Evolutionary conservation across 2,329 filamentous ascomycete genomes (phyloP).

Genomic region (Elsinoe fawcettii): DNA sequence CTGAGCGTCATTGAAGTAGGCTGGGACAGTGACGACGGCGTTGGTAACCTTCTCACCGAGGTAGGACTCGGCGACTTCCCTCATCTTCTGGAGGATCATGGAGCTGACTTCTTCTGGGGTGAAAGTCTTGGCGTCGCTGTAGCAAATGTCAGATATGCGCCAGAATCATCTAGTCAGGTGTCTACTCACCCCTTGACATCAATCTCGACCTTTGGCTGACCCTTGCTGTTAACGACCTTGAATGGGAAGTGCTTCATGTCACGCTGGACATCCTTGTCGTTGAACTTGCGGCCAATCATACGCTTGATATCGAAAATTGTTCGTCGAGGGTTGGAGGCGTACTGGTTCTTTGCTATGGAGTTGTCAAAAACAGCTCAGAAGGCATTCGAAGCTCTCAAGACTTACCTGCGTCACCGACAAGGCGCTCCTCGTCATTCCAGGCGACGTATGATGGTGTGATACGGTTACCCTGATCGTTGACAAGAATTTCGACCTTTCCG

Average conservation of each 20-base stretch:
- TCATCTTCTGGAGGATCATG: constrained; percentile 79
- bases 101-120: constrained; percentile 74
- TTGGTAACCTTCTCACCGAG: constrained; percentile 76
- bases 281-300: constrained; percentile 46
- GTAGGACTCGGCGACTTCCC: constrained; percentile 71
- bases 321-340: constrained; percentile 42
- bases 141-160: constrained; percentile 15
- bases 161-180: neutral
- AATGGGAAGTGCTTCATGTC: constrained; percentile 99
- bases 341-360: constrained; percentile 77
- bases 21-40: constrained; percentile 87
- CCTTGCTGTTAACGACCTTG: constrained; percentile 82
- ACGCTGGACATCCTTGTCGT: constrained; percentile 70
- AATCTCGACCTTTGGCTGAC: constrained; percentile 79
- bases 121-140: constrained; percentile 56
- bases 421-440: constrained; percentile 87
- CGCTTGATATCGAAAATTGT: constrained; percentile 45
- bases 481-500: constrained; percentile 89
- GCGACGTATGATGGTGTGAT: constrained; percentile 62
- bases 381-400: neutral
- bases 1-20: constrained; percentile 98
- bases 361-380: constrained; percentile 2
- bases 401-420: constrained; percentile 80
- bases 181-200: constrained; percentile 50
- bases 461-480: constrained; percentile 95